These are phyloP conservation scores for Geotrichum histeridarum DNA, from an alignment of 1,139 yeast genomes.

Conservation along the genomic window DNA sequence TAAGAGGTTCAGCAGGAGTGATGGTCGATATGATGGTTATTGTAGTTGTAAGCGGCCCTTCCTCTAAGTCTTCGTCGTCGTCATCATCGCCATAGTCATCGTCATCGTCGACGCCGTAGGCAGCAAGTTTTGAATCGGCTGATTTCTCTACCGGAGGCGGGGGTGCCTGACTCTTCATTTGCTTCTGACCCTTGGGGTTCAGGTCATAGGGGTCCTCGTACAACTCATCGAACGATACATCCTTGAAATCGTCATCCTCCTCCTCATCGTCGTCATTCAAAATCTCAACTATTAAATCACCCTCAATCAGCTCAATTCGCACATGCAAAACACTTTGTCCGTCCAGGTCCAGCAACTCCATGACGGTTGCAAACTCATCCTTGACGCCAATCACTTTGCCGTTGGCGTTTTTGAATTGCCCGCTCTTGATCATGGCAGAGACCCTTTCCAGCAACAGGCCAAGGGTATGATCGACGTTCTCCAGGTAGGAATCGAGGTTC, in stretches of 20 bases:
- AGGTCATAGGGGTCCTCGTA: constrained; percentile 2
- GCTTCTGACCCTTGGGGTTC: constrained; percentile 3
- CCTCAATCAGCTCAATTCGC: constrained; percentile 20
- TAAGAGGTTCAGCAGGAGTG: not conserved
- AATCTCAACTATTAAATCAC: constrained; percentile 21
- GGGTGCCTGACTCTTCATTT: constrained; percentile 4
- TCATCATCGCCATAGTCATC: constrained; percentile 7
- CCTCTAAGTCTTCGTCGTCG: constrained; percentile 1
- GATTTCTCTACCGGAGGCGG: too few species aligned
- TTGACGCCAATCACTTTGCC: constrained; percentile 22
- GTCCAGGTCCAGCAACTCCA: constrained; percentile 23
- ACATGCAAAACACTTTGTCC: constrained; percentile 22
- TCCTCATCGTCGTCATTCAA: constrained; percentile 14
- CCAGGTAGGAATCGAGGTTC: constrained; percentile 12
- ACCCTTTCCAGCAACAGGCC: constrained; percentile 8
- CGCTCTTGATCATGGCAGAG: constrained; percentile 2
- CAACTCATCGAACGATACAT: not conserved
- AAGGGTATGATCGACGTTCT: constrained; percentile 19
- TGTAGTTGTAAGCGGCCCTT: not conserved
- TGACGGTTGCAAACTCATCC: constrained; percentile 23
- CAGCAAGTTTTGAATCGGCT: not conserved
- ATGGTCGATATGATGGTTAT: not conserved
- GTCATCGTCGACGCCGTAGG: constrained; percentile 1
- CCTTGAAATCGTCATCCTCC: not conserved
- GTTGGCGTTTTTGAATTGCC: constrained; percentile 15